Base-by-base conservation (phyloP, 306 rosid species). In the Quercus engelmannii region DNA sequence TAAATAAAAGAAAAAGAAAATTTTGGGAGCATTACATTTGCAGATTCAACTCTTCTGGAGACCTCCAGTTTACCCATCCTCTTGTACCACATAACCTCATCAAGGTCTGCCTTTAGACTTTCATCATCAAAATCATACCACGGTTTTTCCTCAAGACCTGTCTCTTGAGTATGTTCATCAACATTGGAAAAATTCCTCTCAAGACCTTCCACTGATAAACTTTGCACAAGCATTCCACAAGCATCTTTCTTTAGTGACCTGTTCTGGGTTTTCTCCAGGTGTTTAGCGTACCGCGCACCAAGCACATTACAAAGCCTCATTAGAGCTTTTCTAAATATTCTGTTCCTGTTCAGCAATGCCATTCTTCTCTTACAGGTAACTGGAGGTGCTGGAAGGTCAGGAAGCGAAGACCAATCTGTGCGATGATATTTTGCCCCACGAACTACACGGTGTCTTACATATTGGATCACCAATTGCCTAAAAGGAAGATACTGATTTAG, bases 401-500 rank as follows among this genome's bases (percentile, higher is more conserved):
- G 59, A 87, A 92, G 77, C 43, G 89, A 84, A 25, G 82, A 54
- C 99, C 98, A 95, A 81, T 87, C 89, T 55, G 73, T 76, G 30
- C 98, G 96, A 83, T 92, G 89, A 90, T 76, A 83, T 49, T 79
- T 90, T 67, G 90, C 89, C 68, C 99, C 98, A 63, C 87, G 92
- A 70, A 81, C 86, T 58, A 91, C 98, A 74, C 97, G 99, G 76
- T 89, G 79, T 86, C 89, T 90, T 77, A 79, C 96, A 81, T 95
- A 95, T 79, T 92, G 96, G 82, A 93, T 85, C 87, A 93, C 79
- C 93, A 92, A 74, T 81, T 88, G 85, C 93, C 98, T 95, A 91
- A 75, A 84, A 90, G 71, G 69, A 79, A 69, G 77, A 75, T 49
- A 77, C 26, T 67, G 71, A 75, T 12, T 23, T 73, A 56, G 54